These are phyloP conservation scores for Narthecium ossifragum DNA, from an alignment of 106 monocot genomes.

Conservation along the genomic window DNA sequence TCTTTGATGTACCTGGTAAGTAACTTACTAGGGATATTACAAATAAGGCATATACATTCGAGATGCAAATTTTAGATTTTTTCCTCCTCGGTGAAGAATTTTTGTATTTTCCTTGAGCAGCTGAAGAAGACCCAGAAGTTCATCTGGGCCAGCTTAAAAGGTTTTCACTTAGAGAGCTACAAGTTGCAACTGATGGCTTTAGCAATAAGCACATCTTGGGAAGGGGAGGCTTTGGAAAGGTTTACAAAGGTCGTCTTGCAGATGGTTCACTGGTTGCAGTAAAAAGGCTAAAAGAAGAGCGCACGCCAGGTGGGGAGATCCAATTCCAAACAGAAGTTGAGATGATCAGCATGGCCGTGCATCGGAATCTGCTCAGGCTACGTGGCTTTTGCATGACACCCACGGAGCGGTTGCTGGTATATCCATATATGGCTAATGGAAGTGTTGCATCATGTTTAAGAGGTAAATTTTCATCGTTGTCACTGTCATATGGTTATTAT, in stretches of 20 bases:
- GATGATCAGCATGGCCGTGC: constrained; percentile 81
- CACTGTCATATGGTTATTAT: not conserved
- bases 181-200: constrained; percentile 69
- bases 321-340: constrained; percentile 77
- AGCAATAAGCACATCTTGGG: constrained; percentile 67
- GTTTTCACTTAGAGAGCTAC: constrained; percentile 60
- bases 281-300: constrained; percentile 68
- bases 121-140: constrained; percentile 71
- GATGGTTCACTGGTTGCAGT: constrained; percentile 73
- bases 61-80: too few relatives aligned
- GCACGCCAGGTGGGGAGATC: constrained; percentile 69
- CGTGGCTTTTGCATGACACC: constrained; percentile 78
- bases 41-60: too few relatives aligned
- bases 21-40: too few relatives aligned
- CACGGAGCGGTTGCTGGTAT: constrained; percentile 68
- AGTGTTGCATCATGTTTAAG: constrained; percentile 74
- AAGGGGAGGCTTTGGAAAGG: constrained; percentile 68
- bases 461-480: constrained; percentile 39
- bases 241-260: constrained; percentile 62
- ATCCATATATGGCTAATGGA: constrained; percentile 80
- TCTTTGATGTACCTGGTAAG: constrained; percentile 21
- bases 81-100: too few relatives aligned
- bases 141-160: constrained; percentile 70
- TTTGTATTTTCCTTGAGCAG: constrained; percentile 12
- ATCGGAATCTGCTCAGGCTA: constrained; percentile 60